Evolutionary conservation across 306 rosid genomes (phyloP), one percentile per base, ranked within the genome.

Genomic region (Ormosia semicastrata): DNA sequence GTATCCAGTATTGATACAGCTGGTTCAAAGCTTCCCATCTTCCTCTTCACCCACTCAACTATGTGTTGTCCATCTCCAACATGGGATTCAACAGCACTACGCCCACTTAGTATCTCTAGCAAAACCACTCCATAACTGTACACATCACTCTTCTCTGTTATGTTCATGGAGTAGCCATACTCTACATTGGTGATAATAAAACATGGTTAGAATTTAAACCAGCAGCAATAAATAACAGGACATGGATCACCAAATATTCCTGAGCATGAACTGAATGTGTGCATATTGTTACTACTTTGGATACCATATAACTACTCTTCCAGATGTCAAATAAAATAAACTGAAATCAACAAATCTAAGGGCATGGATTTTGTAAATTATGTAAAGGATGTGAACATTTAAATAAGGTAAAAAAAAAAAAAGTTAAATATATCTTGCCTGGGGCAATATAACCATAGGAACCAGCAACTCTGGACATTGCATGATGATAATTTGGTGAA

Each of bases 401-500:
- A 46, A 18, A 24, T 24, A 11, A 15, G 54, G 24, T 63, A 33
- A 68, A 68, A 18, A 60, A 17, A 60, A 17, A 66, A 41, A 0
- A 71, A 41, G 71, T 67, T 18, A 72, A 63, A 57, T 43, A 12
- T 30, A 82, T 80, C 71, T 91, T 91, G 86, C 99, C 99, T 84
- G 99, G 99, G 62, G 99, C 99, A 80, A 96, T 96, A 54, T 96
- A 96, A 60, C 99, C 99, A 54, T 96, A 96, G 10, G 99, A 96
- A 6, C 99, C 99, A 15, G 99, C 99, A 56, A 96, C 97, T 86
- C 98, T 89, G 33, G 99, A 96, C 92, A 92, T 93, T 53, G 97
- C 99, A 39, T 93, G 97, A 76, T 89, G 92, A 83, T 92, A 93
- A 68, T 53, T 92, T 66, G 94, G 94, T 18, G 98, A 86, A 79